Evolutionary conservation across 164 flowering plant genomes (phyloP).

Genomic region (Magnolia changhungtana): DNA sequence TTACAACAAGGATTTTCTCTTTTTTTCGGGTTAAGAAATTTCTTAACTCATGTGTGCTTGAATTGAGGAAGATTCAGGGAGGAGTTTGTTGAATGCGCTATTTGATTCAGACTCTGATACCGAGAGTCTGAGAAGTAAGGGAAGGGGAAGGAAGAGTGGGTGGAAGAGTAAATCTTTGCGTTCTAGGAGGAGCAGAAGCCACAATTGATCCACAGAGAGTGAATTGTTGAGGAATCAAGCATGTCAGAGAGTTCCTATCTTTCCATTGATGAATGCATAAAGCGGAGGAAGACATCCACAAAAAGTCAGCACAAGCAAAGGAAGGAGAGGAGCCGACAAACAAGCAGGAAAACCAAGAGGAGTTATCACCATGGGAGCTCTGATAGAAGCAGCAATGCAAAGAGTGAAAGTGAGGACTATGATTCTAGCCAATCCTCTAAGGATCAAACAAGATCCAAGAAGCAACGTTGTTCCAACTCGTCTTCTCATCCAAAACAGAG

Average conservation of each 20-base stretch:
- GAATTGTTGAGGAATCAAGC: slow-evolving; percentile 34
- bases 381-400: slow-evolving; percentile 38
- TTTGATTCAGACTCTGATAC: slow-evolving; percentile 30
- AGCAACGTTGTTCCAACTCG: slow-evolving; percentile 6
- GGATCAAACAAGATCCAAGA: slow-evolving; percentile 19
- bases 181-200: slow-evolving; percentile 30
- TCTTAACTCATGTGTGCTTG: background rate
- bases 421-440: slow-evolving; percentile 24
- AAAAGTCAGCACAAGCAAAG: slow-evolving; percentile 14
- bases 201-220: slow-evolving; percentile 24
- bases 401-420: slow-evolving; percentile 32
- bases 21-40: no score
- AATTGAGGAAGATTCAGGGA: slow-evolving; percentile 22
- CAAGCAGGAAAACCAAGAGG: slow-evolving; percentile 1
- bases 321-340: slow-evolving; percentile 28
- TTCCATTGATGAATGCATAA: slow-evolving; percentile 17
- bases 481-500: slow-evolving; percentile 27
- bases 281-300: slow-evolving; percentile 10
- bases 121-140: slow-evolving; percentile 20
- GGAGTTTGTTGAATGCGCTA: slow-evolving; percentile 12
- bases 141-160: slow-evolving; percentile 8
- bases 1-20: no score
- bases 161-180: slow-evolving; percentile 33
- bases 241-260: slow-evolving; percentile 20
- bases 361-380: slow-evolving; percentile 30